Base-by-base conservation (phyloP, 768 basidiomycete genomes). In the Panaeolus cyanescens region DNA sequence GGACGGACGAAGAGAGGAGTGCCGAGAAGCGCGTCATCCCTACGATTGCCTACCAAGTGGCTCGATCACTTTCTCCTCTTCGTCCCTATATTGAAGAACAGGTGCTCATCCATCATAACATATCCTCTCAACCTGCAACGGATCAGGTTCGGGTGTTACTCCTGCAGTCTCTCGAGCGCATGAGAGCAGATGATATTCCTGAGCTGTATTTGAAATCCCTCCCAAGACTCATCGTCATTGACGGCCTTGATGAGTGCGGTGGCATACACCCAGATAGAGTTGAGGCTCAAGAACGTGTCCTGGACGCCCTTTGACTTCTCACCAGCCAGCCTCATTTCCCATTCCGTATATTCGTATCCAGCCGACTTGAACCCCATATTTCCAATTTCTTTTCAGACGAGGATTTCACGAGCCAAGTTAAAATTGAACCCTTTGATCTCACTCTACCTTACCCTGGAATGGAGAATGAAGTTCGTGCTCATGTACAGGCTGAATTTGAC, bases 231-330 rank as follows among this genome's bases (percentile, higher is more conserved):
- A n/a, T 60, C 32, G 20, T 60, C 12, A 19, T 60, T 9, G 59
- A 60, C 31, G 59, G 59, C 20, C 34, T 60, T 12, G 37, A 60
- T 40, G 59, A 60, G 19, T 60, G 59, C 12, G n/a, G 36, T 30
- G 37, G 15, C 6, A 17, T 39, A 6, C 12, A 19, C 15, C 6
- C 12, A 9, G 37, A 39, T 15, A 40, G 19, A 4, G 6, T 7
- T 20, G 39, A 40, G 19, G 34, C 53, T 9, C 30, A 33, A 31
- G 34, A 40, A 12, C 53, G 28, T 10, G 33, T 54, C 17, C 31
- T 42, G 15, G 54, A 55, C 13, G 39, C 32, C 17, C 17, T 60
- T 56, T 10, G n/a, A 30, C 28, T 13, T 4, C 22, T 22, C 0
- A 33, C 32, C 20, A 12, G 39, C 39, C 39, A 40, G n/a, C 39